phyloP scores from a whole-genome alignment of 768 basidiomycete genomes.

The Rhodotorula graminis region DNA sequence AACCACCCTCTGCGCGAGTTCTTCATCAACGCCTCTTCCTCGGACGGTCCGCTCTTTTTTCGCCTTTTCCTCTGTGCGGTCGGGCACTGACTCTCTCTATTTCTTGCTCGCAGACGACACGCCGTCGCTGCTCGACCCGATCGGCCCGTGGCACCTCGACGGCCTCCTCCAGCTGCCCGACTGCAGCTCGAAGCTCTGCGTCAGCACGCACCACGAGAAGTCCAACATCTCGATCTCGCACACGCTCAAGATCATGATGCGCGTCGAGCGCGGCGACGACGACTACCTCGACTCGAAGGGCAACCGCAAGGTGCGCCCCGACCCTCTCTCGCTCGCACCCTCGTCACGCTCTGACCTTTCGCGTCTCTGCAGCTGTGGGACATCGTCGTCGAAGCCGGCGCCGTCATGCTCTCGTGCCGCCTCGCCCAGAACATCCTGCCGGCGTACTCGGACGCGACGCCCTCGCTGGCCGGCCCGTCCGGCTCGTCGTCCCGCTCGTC shows the following conservation, averaged over 20 bases:
- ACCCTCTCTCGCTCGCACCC: not conserved
- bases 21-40: slow-evolving; percentile 51
- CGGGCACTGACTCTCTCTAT: not conserved
- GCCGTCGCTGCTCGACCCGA: slow-evolving; percentile 48
- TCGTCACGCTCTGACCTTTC: not conserved
- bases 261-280: slow-evolving; percentile 78
- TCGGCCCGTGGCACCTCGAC: slow-evolving; percentile 80
- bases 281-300: slow-evolving; percentile 60
- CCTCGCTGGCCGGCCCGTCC: slow-evolving; percentile 5
- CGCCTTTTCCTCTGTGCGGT: no score
- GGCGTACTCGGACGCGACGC: slow-evolving; percentile 53
- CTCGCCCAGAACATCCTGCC: slow-evolving; percentile 80
- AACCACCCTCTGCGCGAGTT: slow-evolving; percentile 61
- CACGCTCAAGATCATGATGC: slow-evolving; percentile 70
- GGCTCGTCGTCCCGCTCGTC: not conserved
- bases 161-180: slow-evolving; percentile 65
- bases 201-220: slow-evolving; percentile 72
- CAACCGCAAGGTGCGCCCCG: slow-evolving; percentile 55
- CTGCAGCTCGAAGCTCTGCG: slow-evolving; percentile 55
- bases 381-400: slow-evolving; percentile 59
- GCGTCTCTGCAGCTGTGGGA: slow-evolving; percentile 35
- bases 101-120: slow-evolving; percentile 40
- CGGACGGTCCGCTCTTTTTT: slow-evolving; percentile 47
- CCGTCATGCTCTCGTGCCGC: slow-evolving; percentile 80
- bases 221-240: slow-evolving; percentile 73